Evolutionary conservation across 2,329 filamentous ascomycete genomes (phyloP).

Genomic region (Lasiodiplodia sp.): DNA sequence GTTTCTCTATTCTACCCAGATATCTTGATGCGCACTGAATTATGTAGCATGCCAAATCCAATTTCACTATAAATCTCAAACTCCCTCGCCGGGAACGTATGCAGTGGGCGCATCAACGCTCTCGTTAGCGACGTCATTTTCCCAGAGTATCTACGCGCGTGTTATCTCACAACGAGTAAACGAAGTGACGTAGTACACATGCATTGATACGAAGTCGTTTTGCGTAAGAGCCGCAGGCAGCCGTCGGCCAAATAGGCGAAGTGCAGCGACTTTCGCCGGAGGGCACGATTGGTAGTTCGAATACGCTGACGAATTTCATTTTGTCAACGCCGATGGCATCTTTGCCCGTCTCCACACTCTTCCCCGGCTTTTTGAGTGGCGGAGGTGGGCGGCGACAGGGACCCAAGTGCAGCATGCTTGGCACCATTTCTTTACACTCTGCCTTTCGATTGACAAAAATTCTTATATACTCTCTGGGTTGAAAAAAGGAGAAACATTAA

Average conservation of each 20-base stretch:
- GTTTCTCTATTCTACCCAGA: too few relatives aligned
- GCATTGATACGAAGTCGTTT: neutral
- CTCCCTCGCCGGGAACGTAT: too few relatives aligned
- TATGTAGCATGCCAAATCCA: too few relatives aligned
- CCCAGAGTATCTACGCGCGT: too few relatives aligned
- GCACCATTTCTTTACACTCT: neutral
- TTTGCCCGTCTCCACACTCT: neutral
- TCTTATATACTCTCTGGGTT: neutral
- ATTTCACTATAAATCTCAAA: too few relatives aligned
- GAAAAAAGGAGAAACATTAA: neutral
- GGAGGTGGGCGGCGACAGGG: neutral
- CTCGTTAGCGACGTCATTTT: too few relatives aligned
- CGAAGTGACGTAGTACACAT: too few relatives aligned
- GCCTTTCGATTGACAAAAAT: too few relatives aligned
- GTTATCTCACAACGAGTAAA: too few relatives aligned
- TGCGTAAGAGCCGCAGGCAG: neutral
- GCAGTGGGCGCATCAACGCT: too few relatives aligned
- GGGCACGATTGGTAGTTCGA: neutral
- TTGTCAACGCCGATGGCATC: neutral
- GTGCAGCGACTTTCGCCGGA: neutral
- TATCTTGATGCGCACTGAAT: too few relatives aligned
- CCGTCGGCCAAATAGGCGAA: neutral
- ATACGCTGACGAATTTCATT: neutral
- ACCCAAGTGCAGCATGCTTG: neutral
- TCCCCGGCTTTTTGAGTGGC: neutral